Evolutionary conservation across 129 eudicot genomes (phyloP), one percentile per base, ranked within the genome.

Genomic region (Lonicera japonica): DNA sequence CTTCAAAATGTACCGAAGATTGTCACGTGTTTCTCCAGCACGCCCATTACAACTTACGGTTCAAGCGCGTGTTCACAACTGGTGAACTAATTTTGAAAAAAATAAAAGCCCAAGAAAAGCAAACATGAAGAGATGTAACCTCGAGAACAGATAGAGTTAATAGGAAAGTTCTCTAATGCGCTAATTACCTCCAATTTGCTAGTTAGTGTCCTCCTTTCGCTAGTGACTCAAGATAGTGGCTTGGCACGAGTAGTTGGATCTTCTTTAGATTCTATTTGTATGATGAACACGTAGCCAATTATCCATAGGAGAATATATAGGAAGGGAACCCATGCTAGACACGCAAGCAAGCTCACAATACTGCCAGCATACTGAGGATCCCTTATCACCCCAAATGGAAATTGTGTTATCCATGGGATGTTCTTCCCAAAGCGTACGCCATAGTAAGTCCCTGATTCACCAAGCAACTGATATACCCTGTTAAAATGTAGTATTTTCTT

Each of bases 301-400:
- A 83, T 55, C 98, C 98, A 92, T 11, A 87, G 65, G 56, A 84
- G 75, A 70, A 87, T 80, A 70, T 92, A 92, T 38, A 68, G n/a
- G 48, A 78, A 85, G 17, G 95, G 98, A 17, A 92, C 88, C 98
- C 96, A 92, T 0, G 78, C 5, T 41, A 87, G 69, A 56, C 95
- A 92, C 17, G 96, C 98, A 61, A 92, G 13, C 60, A 92, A 90
- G 62, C 96, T 87, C 85, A 82, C 24, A 20, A 92, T 76, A 67
- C 96, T 92, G 53, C 98, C 98, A 29, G 84, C 86, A 69, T 92
- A 87, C 45, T 92, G 98, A 22, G 98, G 98, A 73, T 92, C 98
- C 13, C 52, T 80, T 45, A 92, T 68, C 50, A 87, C 85, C 57
- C 96, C 96, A 46, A 92, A 92, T 10, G 98, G 96, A 55, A 87